Evolutionary conservation across 768 basidiomycete genomes (phyloP).

Genomic region (Phanerochaete carnosa): DNA sequence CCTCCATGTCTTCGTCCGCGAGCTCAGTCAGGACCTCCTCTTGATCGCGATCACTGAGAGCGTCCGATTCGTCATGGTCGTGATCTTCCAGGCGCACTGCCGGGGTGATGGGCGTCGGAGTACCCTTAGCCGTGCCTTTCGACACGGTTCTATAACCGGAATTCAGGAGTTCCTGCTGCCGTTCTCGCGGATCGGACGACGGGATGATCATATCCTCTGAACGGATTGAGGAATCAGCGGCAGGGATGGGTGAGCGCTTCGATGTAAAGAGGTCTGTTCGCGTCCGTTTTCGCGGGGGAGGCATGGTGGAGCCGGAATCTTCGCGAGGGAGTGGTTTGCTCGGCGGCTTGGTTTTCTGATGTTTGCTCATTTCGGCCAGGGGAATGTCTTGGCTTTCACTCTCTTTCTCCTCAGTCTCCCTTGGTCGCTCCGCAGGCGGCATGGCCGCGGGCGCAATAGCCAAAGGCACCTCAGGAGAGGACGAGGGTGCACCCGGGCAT

Average conservation of each 20-base stretch:
- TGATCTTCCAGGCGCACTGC: not conserved
- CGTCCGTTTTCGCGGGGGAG: not conserved
- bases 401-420: slow-evolving; percentile 31
- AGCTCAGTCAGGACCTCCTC: slow-evolving; percentile 40
- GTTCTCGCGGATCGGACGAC: slow-evolving; percentile 60
- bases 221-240: not conserved
- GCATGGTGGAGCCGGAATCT: slow-evolving; percentile 19
- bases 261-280: not conserved
- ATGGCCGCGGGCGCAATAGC: not conserved
- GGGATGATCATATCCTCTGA: slow-evolving; percentile 38
- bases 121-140: not conserved
- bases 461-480: not conserved
- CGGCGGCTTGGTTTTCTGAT: not conserved
- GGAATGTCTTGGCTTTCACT: slow-evolving; percentile 46
- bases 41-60: not conserved
- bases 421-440: not conserved
- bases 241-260: not conserved
- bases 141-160: not conserved
- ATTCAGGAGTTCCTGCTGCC: slow-evolving; percentile 21
- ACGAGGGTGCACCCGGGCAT: not conserved
- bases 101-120: not conserved
- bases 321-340: slow-evolving; percentile 7
- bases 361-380: slow-evolving; percentile 28
- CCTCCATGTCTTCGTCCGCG: slow-evolving; percentile 38
- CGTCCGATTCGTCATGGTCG: not conserved